Conservation (phyloP, 1,284 basidiomycete genomes). For the Xerocomus amazonicus region DNA sequence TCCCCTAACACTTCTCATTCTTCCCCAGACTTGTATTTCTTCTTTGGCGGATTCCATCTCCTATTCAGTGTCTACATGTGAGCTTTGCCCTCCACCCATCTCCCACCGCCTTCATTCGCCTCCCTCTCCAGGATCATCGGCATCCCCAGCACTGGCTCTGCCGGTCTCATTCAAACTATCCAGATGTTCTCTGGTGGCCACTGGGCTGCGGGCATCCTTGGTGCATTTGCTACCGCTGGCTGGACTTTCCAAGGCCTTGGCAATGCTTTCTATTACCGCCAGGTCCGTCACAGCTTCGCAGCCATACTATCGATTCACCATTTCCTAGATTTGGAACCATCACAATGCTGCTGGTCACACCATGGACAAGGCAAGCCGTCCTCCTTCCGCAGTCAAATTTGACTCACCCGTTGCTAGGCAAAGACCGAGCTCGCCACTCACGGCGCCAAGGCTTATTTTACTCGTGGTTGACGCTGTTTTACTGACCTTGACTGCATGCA, state of each 20-base stretch:
- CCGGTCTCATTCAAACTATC: slow-evolving; percentile 93
- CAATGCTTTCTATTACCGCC: slow-evolving; percentile 77
- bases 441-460: slow-evolving; percentile 86
- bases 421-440: slow-evolving; percentile 82
- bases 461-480: slow-evolving; percentile 51
- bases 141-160: slow-evolving; percentile 88
- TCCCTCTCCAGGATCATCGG: slow-evolving; percentile 70
- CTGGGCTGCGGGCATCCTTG: slow-evolving; percentile 75
- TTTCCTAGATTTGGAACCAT: slow-evolving; percentile 75
- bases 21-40: slow-evolving; percentile 83
- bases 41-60: slow-evolving; percentile 93
- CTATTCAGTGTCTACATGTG: slow-evolving; percentile 87
- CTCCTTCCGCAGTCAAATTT: neutral
- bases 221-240: slow-evolving; percentile 76
- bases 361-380: slow-evolving; percentile 65
- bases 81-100: slow-evolving; percentile 28
- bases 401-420: slow-evolving; percentile 48
- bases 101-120: slow-evolving; percentile 22
- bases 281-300: slow-evolving; percentile 44
- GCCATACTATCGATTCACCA: slow-evolving; percentile 9
- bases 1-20: slow-evolving; percentile 4
- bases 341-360: slow-evolving; percentile 81
- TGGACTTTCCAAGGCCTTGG: slow-evolving; percentile 87
- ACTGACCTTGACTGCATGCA: slow-evolving; percentile 9
- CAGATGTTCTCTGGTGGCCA: slow-evolving; percentile 62